Evolutionary conservation across 306 rosid genomes (phyloP).

Genomic region (Gleditsia sinensis): DNA sequence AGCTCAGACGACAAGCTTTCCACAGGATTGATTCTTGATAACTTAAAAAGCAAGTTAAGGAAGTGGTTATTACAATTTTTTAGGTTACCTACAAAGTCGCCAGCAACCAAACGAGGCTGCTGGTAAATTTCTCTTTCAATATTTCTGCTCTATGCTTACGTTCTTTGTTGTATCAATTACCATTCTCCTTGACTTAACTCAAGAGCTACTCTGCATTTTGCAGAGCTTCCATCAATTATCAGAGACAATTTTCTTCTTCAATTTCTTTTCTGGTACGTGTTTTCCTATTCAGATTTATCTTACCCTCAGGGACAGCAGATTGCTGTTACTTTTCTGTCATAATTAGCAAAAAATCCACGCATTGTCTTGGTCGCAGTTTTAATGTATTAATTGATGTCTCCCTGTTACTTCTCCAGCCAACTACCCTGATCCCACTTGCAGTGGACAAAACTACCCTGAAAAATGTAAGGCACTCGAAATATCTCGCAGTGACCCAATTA

Average conservation of each 20-base stretch:
- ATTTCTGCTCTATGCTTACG: neutral
- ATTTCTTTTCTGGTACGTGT: slow-evolving; percentile 3
- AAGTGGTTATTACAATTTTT: no score
- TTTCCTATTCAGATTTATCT: slow-evolving; percentile 23
- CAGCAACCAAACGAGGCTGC: no score
- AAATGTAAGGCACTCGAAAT: slow-evolving; percentile 30
- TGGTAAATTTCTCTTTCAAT: neutral
- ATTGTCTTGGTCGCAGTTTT: slow-evolving; percentile 30
- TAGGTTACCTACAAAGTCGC: no score
- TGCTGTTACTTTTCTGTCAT: slow-evolving; percentile 16
- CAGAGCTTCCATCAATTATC: slow-evolving; percentile 30
- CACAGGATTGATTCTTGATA: neutral
- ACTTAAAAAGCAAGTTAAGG: neutral
- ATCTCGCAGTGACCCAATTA: slow-evolving; percentile 6
- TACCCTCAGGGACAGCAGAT: neutral
- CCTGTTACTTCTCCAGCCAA: slow-evolving; percentile 8
- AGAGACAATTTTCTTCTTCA: neutral
- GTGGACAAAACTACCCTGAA: slow-evolving; percentile 34
- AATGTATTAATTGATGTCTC: slow-evolving; percentile 20
- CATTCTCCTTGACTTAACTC: neutral
- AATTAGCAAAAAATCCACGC: slow-evolving; percentile 37
- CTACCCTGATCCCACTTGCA: slow-evolving; percentile 14
- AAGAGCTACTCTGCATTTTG: slow-evolving; percentile 5
- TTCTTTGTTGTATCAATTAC: neutral
- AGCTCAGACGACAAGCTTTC: neutral